These are phyloP conservation scores for Fragaria iinumae DNA, from an alignment of 306 rosid species.

Conservation along the genomic window DNA sequence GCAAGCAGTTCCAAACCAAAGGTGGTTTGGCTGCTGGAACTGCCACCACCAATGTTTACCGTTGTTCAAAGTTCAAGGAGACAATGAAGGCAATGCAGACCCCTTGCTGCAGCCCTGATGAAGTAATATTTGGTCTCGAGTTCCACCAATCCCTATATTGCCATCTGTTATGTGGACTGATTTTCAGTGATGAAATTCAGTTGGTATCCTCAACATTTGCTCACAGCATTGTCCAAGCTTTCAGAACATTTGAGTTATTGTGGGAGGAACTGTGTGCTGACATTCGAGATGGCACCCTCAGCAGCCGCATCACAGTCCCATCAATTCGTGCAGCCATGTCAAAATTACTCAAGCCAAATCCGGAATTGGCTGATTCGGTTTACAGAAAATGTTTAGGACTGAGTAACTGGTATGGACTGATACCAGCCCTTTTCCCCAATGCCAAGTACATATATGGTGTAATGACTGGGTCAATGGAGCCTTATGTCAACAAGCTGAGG, in stretches of 20 bases:
- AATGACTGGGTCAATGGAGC: conserved; percentile 97
- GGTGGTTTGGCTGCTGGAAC: conserved; percentile 83
- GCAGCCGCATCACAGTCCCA: conserved; percentile 44
- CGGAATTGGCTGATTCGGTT: conserved; percentile 65
- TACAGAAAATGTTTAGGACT: conserved; percentile 46
- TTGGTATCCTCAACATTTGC: conserved; percentile 69
- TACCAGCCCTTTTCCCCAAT: conserved; percentile 82
- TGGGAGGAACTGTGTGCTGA: conserved; percentile 76
- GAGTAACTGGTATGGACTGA: conserved; percentile 81
- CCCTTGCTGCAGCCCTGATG: conserved; percentile 75
- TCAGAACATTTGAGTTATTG: conserved; percentile 66
- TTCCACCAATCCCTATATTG: conserved; percentile 85
- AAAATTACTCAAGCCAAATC: conserved; percentile 70
- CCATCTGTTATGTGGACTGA: conserved; percentile 83
- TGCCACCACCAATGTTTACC: conserved; percentile 79
- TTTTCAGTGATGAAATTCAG: conserved; percentile 60
- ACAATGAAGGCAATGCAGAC: conserved; percentile 56
- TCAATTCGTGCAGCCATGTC: conserved; percentile 60
- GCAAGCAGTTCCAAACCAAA: conserved; percentile 64
- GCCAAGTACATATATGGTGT: conserved; percentile 70
- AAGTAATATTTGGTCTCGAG: conserved; percentile 78
- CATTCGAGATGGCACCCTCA: conserved; percentile 62
- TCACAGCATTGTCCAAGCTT: conserved; percentile 73
- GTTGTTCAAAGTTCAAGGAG: conserved; percentile 31
- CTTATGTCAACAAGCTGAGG: conserved; percentile 69